phyloP scores from a whole-genome alignment of 371 early-diverging fungal genomes.

The Saksenaea oblongispora region DNA sequence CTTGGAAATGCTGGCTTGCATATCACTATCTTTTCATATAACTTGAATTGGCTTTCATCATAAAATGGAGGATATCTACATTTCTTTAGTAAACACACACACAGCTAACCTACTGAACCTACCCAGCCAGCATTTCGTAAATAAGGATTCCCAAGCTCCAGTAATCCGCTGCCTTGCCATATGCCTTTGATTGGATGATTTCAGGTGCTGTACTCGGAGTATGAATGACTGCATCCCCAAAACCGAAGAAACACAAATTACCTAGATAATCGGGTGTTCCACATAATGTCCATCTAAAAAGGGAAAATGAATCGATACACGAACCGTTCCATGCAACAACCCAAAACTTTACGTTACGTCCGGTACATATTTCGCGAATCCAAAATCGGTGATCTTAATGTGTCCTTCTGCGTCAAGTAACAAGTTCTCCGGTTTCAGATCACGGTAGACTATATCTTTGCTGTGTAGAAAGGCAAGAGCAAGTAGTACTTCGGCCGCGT shows the following conservation, averaged over 20 bases:
- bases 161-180: constrained; percentile 96
- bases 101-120: constrained; percentile 16
- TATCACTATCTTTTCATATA: constrained; percentile 88
- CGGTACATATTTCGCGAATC: constrained; percentile 90
- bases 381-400: constrained; percentile 98
- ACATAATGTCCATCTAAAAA: constrained; percentile 82
- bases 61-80: constrained; percentile 83
- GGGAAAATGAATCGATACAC: constrained; percentile 30
- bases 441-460: constrained; percentile 89
- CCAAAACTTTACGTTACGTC: constrained; percentile 30
- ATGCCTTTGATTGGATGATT: constrained; percentile 94
- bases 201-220: constrained; percentile 92
- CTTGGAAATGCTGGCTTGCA: constrained; percentile 60
- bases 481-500: constrained; percentile 74
- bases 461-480: constrained; percentile 90
- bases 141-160: constrained; percentile 96
- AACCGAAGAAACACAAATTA: constrained; percentile 79
- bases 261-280: constrained; percentile 96
- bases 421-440: constrained; percentile 94
- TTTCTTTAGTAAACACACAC: too few relatives aligned
- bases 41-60: constrained; percentile 86
- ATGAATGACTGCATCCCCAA: constrained; percentile 43
- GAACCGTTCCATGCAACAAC: constrained; percentile 12
- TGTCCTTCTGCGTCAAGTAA: constrained; percentile 90
- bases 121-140: constrained; percentile 91